These are phyloP conservation scores for Coprinellus aureogranulatus DNA, from an alignment of 768 basidiomycete species.

Conservation along the genomic window DNA sequence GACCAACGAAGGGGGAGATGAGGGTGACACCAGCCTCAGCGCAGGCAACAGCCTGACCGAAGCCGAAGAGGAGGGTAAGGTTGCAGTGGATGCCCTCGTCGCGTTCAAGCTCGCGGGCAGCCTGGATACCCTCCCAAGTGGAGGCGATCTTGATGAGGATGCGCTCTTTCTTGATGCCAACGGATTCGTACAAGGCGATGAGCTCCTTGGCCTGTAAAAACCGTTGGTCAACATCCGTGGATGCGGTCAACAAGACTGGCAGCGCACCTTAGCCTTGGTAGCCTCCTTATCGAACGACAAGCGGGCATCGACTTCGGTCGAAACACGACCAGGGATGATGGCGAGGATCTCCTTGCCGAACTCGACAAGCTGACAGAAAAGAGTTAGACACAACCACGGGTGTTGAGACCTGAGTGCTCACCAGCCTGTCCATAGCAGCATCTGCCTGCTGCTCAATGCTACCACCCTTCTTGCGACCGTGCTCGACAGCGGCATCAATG, in stretches of 20 bases:
- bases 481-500: constrained; percentile 70
- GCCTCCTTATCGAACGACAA: constrained; percentile 94
- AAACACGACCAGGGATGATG: constrained; percentile 97
- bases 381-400: not conserved
- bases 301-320: constrained; percentile 97
- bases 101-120: constrained; percentile 90
- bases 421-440: constrained; percentile 85
- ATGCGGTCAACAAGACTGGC: not conserved
- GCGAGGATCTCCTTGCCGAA: constrained; percentile 94
- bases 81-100: constrained; percentile 97
- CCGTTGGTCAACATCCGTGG: constrained; percentile 8
- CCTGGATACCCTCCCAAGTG: constrained; percentile 99
- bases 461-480: constrained; percentile 80
- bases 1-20: constrained; percentile 99
- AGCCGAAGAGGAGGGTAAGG: constrained; percentile 97
- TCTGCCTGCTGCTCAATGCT: constrained; percentile 72
- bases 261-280: constrained; percentile 78
- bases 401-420: constrained; percentile 34
- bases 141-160: constrained; percentile 99
- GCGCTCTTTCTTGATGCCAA: constrained; percentile 91
- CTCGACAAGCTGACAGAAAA: constrained; percentile 75
- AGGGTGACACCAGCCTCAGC: constrained; percentile 98
- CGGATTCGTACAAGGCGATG: constrained; percentile 90
- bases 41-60: constrained; percentile 97
- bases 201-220: constrained; percentile 69